Conservation (phyloP, 305 asterid species). For the Ajuga reptans region DNA sequence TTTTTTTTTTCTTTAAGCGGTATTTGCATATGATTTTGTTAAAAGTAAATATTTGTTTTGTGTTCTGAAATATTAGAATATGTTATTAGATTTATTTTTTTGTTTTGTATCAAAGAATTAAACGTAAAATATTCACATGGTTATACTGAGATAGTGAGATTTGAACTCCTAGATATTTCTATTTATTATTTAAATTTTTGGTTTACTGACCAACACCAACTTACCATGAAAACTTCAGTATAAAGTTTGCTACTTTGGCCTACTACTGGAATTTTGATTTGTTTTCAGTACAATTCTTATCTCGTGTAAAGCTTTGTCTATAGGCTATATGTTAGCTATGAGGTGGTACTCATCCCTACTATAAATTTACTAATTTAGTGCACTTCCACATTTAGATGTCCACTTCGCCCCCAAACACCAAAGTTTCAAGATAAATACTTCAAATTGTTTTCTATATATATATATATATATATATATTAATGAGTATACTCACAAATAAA, state of each 20-base stretch:
- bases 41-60: neutral
- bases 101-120: neutral
- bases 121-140: neutral
- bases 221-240: neutral
- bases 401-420: no score
- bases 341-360: neutral
- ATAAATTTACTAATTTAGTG: neutral
- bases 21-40: neutral
- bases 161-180: neutral
- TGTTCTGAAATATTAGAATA: neutral
- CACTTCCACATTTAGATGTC: neutral
- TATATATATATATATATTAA: no score
- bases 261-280: neutral
- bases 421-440: neutral
- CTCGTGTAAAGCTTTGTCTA: neutral
- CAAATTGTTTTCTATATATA: neutral
- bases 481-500: no score
- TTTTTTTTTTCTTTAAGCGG: neutral
- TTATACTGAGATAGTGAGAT: neutral
- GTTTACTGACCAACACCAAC: neutral
- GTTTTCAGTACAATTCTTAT: neutral
- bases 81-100: neutral
- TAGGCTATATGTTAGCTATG: neutral
- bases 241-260: no score
- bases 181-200: neutral